Conservation (phyloP, 805 yeast genomes). For the Debaryomyces prosopidis region DNA sequence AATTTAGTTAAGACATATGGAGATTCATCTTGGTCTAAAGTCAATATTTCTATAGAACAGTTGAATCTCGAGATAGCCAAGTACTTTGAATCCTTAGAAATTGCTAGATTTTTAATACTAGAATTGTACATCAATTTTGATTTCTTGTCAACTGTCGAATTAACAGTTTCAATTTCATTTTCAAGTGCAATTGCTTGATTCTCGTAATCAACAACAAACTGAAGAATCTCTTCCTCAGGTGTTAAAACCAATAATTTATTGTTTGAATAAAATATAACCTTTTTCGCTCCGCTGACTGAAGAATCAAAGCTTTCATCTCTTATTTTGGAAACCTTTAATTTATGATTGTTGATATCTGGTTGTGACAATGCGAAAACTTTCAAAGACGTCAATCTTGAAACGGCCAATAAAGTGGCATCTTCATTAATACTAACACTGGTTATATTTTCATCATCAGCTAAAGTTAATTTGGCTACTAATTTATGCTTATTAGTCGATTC, state of each 20-base stretch:
- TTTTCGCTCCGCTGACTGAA: conserved; percentile 56
- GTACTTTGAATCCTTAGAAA: conserved; percentile 43
- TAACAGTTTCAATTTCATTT: conserved; percentile 36
- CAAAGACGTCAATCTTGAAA: conserved; percentile 66
- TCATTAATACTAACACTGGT: conserved; percentile 64
- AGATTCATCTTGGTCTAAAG: conserved; percentile 26
- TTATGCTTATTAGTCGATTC: conserved; percentile 42
- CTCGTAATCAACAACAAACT: conserved; percentile 36
- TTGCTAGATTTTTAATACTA: conserved; percentile 53
- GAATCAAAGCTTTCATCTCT: conserved; percentile 42
- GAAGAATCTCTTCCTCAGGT: conserved; percentile 60
- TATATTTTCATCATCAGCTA: conserved; percentile 80
- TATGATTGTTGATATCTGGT: conserved; percentile 27
- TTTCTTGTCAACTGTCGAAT: conserved; percentile 17
- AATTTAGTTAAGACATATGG: conserved; percentile 55
- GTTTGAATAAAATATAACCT: conserved; percentile 46
- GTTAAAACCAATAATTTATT: conserved; percentile 54
- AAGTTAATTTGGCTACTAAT: conserved; percentile 62
- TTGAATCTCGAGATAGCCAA: conserved; percentile 62
- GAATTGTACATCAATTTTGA: conserved; percentile 21
- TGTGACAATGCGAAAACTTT: conserved; percentile 67
- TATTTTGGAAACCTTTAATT: conserved; percentile 53
- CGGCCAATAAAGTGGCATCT: conserved; percentile 66
- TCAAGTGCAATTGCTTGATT: conserved; percentile 36
- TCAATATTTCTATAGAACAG: conserved; percentile 61